Conservation (phyloP, 768 basidiomycete species). For the Boletus reticulatus region DNA sequence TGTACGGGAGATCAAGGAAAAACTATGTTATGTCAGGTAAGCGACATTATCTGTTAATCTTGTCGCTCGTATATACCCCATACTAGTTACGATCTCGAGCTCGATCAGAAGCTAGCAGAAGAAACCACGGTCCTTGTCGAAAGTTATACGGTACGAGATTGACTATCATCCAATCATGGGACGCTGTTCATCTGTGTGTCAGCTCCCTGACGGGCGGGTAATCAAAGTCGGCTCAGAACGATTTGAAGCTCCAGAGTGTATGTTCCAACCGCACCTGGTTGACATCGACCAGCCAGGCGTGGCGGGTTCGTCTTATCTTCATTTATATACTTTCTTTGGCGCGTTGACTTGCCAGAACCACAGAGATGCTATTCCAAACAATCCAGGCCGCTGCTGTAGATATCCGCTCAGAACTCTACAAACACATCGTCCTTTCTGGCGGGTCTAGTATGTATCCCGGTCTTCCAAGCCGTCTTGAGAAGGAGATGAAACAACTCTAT, state of each 20-base stretch:
- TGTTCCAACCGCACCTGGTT: constrained; percentile 99
- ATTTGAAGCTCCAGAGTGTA: constrained; percentile 98
- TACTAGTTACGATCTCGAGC: constrained; percentile 89
- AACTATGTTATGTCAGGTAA: constrained; percentile 95
- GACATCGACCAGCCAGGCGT: constrained; percentile 97
- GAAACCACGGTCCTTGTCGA: constrained; percentile 97
- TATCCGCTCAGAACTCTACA: constrained; percentile 87
- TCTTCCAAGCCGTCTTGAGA: constrained; percentile 92
- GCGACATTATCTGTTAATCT: constrained; percentile 11
- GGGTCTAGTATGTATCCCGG: constrained; percentile 99
- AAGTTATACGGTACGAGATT: constrained; percentile 79
- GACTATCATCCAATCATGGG: background rate
- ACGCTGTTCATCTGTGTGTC: constrained; percentile 6
- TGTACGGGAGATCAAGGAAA: constrained; percentile 98
- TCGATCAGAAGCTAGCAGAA: constrained; percentile 89
- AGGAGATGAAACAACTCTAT: constrained; percentile 99
- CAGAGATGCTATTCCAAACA: constrained; percentile 95
- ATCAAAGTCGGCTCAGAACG: constrained; percentile 99
- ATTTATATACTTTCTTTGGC: background rate
- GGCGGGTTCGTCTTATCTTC: constrained; percentile 60
- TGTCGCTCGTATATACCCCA: background rate
- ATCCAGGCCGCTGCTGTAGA: constrained; percentile 93
- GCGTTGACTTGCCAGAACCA: background rate
- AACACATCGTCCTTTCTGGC: constrained; percentile 96
- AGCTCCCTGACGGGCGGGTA: constrained; percentile 93